Percentiles rank a stretch among this genome's conserved stretches.
These are phyloP conservation scores for Ceratonia siliqua DNA, from an alignment of 306 rosid genomes.

Conservation along the genomic window DNA sequence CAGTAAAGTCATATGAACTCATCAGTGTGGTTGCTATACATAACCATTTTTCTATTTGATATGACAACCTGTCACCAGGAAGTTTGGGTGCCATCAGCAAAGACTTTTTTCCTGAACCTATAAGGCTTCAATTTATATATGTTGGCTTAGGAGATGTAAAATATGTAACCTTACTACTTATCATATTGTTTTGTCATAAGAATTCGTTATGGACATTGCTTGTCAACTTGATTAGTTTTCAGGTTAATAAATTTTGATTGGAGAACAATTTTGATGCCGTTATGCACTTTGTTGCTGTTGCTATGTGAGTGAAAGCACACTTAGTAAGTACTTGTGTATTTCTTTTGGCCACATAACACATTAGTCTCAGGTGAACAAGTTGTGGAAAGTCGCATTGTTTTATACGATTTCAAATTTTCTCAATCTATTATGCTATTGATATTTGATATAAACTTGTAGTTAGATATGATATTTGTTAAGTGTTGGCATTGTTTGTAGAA, in stretches of 20 bases:
- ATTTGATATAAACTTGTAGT: no score
- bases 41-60: slow-evolving; percentile 31
- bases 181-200: slow-evolving; percentile 17
- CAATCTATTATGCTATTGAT: no score
- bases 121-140: slow-evolving; percentile 94
- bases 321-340: slow-evolving; percentile 77
- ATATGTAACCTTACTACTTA: slow-evolving; percentile 76
- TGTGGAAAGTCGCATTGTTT: slow-evolving; percentile 1
- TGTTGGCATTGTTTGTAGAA: not conserved
- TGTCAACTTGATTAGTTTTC: slow-evolving; percentile 66
- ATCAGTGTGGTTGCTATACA: not conserved
- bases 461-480: slow-evolving; percentile 5
- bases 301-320: slow-evolving; percentile 99
- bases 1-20: slow-evolving; percentile 7
- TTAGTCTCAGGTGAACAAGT: slow-evolving; percentile 21
- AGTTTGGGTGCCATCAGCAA: slow-evolving; percentile 86
- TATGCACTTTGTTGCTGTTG: slow-evolving; percentile 99
- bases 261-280: slow-evolving; percentile 98
- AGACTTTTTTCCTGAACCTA: slow-evolving; percentile 73
- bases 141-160: slow-evolving; percentile 89
- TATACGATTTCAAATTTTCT: slow-evolving; percentile 16
- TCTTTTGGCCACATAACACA: no score
- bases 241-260: slow-evolving; percentile 81
- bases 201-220: not conserved
- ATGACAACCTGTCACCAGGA: slow-evolving; percentile 96